Percentiles rank a stretch among this genome's conserved stretches.
Evolutionary conservation across 2,329 filamentous ascomycete species (phyloP).

Genomic region (Pseudopithomyces maydicus): DNA sequence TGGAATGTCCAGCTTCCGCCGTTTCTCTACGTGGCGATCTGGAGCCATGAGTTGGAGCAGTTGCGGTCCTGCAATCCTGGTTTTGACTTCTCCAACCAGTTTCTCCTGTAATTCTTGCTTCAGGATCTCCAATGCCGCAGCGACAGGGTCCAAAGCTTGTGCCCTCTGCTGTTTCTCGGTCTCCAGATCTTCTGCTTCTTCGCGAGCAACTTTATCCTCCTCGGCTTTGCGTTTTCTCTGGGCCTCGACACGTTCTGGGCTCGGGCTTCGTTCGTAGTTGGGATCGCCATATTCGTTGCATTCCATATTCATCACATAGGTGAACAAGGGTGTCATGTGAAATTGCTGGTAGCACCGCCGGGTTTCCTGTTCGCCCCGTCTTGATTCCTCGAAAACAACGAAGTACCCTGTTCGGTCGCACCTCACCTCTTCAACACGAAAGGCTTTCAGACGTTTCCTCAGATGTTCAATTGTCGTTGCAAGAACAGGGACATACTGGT

Average conservation of each 20-base stretch:
- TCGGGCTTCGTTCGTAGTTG: constrained; percentile 62
- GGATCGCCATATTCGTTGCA: constrained; percentile 72
- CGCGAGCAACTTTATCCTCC: constrained; percentile 67
- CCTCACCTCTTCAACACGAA: constrained; percentile 78
- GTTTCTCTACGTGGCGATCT: constrained; percentile 76
- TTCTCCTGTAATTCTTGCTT: constrained; percentile 83
- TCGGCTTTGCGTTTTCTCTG: constrained; percentile 66
- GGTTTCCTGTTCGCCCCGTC: constrained; percentile 77
- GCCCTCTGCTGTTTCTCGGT: constrained; percentile 89
- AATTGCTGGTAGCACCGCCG: constrained; percentile 79
- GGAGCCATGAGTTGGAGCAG: constrained; percentile 85
- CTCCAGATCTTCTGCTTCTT: constrained; percentile 82
- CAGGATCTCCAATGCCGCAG: constrained; percentile 79
- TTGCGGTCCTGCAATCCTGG: constrained; percentile 79
- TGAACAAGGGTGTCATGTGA: constrained; percentile 85
- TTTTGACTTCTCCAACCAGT: constrained; percentile 85
- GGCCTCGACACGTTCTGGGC: constrained; percentile 55
- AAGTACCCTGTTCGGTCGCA: constrained; percentile 89
- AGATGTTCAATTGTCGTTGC: constrained; percentile 85
- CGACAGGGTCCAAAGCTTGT: constrained; percentile 86
- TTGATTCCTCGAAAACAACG: constrained; percentile 83
- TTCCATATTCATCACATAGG: constrained; percentile 90
- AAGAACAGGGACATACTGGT: constrained; percentile 84
- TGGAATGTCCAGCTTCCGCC: constrained; percentile 77
- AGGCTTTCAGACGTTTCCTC: constrained; percentile 85